These are phyloP conservation scores for Biscogniauxia marginata DNA, from an alignment of 2,329 filamentous ascomycete species.

Conservation along the genomic window DNA sequence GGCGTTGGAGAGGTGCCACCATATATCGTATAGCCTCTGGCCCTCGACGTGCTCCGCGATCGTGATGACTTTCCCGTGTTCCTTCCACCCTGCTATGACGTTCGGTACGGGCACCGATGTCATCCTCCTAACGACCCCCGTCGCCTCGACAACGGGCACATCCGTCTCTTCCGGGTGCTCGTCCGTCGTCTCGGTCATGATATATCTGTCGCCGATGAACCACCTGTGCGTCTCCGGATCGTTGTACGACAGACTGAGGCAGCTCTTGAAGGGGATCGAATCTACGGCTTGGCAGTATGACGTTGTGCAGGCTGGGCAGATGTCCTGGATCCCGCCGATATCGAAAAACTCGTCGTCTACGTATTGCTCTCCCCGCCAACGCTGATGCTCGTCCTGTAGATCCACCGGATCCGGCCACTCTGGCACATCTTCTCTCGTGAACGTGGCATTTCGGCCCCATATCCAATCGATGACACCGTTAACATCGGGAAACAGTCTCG, in stretches of 20 bases:
- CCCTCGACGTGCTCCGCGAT: conserved; percentile 23
- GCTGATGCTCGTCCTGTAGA: not conserved
- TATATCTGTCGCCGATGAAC: conserved; percentile 25
- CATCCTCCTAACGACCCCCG: conserved; percentile 12
- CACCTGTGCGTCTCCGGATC: conserved; percentile 25
- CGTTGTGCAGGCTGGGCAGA: conserved; percentile 27
- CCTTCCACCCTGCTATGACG: conserved; percentile 29
- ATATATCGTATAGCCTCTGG: conserved; percentile 26
- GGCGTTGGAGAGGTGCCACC: conserved; percentile 17
- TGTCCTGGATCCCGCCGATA: conserved; percentile 24
- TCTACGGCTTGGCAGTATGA: conserved; percentile 25
- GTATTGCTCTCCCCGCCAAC: not conserved
- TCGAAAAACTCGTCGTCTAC: conserved; percentile 17
- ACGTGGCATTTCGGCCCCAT: not conserved
- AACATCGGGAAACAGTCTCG: not conserved
- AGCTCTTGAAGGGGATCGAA: conserved; percentile 27
- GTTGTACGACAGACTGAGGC: conserved; percentile 24
- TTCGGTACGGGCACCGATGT: conserved; percentile 22
- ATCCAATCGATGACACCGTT: not conserved
- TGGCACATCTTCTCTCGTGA: not conserved
- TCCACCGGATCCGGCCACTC: not conserved
- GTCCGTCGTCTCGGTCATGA: conserved; percentile 23
- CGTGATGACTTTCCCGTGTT: conserved; percentile 26
- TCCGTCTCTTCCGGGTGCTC: conserved; percentile 15
- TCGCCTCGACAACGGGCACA: conserved; percentile 19